Evolutionary conservation across 1,284 basidiomycete genomes (phyloP), one percentile per base, ranked within the genome.

Genomic region (Microstroma glucosiphilum): DNA sequence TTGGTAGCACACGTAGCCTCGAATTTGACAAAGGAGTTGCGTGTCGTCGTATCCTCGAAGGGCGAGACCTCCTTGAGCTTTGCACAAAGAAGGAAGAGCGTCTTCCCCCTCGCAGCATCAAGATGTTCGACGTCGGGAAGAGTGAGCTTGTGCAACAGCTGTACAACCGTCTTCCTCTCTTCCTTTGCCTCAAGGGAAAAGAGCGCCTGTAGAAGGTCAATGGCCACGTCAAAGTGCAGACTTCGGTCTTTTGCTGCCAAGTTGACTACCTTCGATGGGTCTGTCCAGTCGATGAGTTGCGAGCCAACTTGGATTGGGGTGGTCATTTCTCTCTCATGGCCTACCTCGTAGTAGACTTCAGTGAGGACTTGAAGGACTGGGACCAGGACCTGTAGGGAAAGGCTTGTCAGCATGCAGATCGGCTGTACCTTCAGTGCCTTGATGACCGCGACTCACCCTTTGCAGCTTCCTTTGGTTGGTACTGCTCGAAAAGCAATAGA

Each of bases 231-330:
- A 21, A 89, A 82, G 73, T 97, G 94, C 1, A 91, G 82, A 8
- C 84, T 73, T 57, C 25, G 69, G 11, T 81, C 80, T 41, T 71
- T 66, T 1, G 26, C 15, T 37, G 26, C 25, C 61, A 84, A 86
- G 76, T 73, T 90, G 83, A 88, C 84, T 37, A 85, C 85, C 76
- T 91, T 93, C 70, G 86, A 83, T 0, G 93, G 90, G 79, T 96
- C 89, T 1, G 89, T 91, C 94, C 94, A 98, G 73, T 97, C 92
- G 2, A 90, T 82, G 69, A 98, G 85, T 81, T 96, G 86, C 25
- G 88, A 80, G 0, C 88, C 89, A 62, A 94, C 88, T 75, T 93
- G 91, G 13, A 85, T 79, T 0, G 91, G 87, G 0, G 87, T 83
- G 17, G 93, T 85, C 86, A 93, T 90, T 25, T 87, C 86, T 67